These are phyloP conservation scores for Daldinia sp. DNA, from an alignment of 2,329 filamentous ascomycete species.

Conservation along the genomic window DNA sequence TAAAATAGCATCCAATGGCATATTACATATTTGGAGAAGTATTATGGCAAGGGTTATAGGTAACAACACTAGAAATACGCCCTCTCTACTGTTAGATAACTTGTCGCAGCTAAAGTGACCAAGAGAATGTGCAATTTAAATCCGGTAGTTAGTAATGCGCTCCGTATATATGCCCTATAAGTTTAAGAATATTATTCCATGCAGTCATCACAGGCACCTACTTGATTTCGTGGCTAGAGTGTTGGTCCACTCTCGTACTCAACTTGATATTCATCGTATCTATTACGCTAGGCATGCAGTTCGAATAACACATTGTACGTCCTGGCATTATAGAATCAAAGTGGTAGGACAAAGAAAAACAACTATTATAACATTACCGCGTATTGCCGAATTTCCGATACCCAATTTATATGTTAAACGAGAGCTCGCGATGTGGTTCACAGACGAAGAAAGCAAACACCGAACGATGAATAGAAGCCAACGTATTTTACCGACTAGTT, in stretches of 20 bases:
- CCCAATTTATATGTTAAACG: neutral
- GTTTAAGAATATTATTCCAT: neutral
- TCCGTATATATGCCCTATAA: neutral
- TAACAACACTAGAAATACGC: neutral
- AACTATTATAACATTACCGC: neutral
- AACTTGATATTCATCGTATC: neutral
- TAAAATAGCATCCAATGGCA: neutral
- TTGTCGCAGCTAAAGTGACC: neutral
- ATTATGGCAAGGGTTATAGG: neutral
- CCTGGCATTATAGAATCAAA: too few species aligned
- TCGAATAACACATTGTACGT: neutral
- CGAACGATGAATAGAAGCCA: neutral
- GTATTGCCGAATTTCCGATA: neutral
- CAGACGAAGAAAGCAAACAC: neutral
- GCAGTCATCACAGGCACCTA: neutral
- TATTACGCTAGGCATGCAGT: neutral
- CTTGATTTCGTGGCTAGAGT: neutral
- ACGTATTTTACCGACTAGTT: neutral
- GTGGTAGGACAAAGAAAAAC: neutral
- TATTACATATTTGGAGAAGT: neutral
- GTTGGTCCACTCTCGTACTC: neutral
- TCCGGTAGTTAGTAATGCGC: neutral
- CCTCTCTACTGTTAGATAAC: neutral
- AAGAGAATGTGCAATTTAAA: neutral
- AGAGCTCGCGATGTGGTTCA: neutral